phyloP scores from a whole-genome alignment of 257 asterid species.

The Solanum habrochaites region DNA sequence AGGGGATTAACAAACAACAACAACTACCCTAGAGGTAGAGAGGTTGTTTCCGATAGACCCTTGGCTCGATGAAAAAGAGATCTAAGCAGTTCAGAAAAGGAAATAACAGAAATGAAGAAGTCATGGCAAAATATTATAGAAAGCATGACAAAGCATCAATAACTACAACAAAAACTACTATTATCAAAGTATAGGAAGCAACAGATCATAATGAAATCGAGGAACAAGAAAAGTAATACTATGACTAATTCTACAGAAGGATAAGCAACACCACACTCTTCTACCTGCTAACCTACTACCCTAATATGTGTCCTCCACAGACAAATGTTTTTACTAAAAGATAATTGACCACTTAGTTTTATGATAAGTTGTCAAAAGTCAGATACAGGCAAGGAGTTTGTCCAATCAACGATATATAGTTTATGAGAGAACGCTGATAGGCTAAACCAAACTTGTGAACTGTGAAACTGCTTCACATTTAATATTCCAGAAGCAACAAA shows the following conservation, averaged over 20 bases:
- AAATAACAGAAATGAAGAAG: neutral
- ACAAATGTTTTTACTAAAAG: neutral
- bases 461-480: neutral
- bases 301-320: neutral
- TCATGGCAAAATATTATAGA: neutral
- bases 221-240: neutral
- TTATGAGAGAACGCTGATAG: neutral
- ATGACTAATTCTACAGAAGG: neutral
- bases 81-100: neutral
- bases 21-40: neutral
- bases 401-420: neutral
- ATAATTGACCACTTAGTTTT: neutral
- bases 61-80: neutral
- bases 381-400: neutral
- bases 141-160: neutral
- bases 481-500: neutral
- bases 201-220: neutral
- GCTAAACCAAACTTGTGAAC: neutral
- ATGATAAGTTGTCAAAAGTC: neutral
- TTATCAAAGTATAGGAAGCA: neutral
- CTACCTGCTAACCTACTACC: neutral
- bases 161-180: neutral
- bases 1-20: neutral
- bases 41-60: neutral
- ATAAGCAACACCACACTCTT: neutral